A percentile compares a stretch with the other conserved stretches of the same genome.
Conservation (phyloP, 2,329 filamentous ascomycete genomes). For the Colletotrichum spaethianum region DNA sequence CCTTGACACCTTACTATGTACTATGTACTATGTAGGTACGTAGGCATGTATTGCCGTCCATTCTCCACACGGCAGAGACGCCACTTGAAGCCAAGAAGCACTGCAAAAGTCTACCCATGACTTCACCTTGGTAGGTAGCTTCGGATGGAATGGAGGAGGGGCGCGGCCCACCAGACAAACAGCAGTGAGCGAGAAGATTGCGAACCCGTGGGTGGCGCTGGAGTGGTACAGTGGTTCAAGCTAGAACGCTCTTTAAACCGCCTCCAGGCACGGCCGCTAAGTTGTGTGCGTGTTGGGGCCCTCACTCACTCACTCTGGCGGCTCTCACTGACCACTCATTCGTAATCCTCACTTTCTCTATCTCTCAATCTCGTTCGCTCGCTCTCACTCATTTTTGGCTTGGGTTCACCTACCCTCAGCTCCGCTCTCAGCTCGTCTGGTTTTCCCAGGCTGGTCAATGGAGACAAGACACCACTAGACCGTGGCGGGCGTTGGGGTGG, state of each 20-base stretch:
- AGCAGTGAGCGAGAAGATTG: neutral
- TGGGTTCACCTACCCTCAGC: neutral
- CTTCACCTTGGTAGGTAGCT: no score
- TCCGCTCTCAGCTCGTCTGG: slow-evolving; percentile 1
- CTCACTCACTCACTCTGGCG: neutral
- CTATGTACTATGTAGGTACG: no score
- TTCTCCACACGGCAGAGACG: slow-evolving; percentile 14
- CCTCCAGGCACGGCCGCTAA: neutral
- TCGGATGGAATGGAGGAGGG: slow-evolving; percentile 3
- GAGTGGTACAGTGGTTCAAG: no score
- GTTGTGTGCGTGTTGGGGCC: neutral
- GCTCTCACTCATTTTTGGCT: neutral
- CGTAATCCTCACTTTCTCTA: no score
- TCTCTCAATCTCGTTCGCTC: neutral
- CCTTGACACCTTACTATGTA: no score
- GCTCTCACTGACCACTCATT: no score
- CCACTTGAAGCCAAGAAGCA: slow-evolving; percentile 13
- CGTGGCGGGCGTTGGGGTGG: neutral
- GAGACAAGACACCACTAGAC: neutral
- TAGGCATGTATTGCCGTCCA: neutral
- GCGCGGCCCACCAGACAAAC: neutral
- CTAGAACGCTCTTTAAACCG: neutral
- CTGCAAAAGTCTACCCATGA: neutral
- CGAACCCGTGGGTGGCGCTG: neutral
- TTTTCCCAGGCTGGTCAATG: neutral